Percentiles rank a stretch among this genome's conserved stretches.
Evolutionary conservation across 192 early-diverging fungal genomes (phyloP).

Genomic region (Chytriomyces confervae): DNA sequence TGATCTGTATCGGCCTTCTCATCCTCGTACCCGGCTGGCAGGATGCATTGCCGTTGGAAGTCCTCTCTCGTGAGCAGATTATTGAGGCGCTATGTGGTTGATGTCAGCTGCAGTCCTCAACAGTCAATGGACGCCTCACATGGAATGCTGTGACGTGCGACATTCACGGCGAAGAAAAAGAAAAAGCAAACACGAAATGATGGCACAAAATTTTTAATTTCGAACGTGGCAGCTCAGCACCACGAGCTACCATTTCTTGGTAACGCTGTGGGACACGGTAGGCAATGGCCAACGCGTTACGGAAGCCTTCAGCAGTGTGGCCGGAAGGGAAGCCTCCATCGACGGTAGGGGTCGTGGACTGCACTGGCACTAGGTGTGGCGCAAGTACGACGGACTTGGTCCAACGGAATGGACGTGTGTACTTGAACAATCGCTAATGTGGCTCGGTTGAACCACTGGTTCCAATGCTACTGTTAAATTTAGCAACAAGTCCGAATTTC

Average conservation of each 20-base stretch:
- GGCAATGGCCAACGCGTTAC: constrained; percentile 25
- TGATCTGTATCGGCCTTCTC: no score
- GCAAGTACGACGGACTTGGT: constrained; percentile 9
- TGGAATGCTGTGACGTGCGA: no score
- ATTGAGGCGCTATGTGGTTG: no score
- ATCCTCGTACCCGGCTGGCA: no score
- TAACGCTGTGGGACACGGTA: constrained; percentile 38
- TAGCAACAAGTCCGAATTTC: constrained; percentile 10
- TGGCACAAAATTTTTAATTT: no score
- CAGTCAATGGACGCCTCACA: no score
- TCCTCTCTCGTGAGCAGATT: no score
- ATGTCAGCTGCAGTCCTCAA: no score
- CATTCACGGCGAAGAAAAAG: no score
- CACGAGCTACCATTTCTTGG: constrained; percentile 32
- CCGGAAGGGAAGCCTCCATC: constrained; percentile 35
- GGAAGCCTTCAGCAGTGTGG: constrained; percentile 34
- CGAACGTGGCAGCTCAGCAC: constrained; percentile 31
- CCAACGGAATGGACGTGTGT: constrained; percentile 42
- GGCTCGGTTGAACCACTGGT: constrained; percentile 33
- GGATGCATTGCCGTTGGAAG: no score
- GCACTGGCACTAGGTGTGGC: constrained; percentile 12
- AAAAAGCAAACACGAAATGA: no score
- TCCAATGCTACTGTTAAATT: constrained; percentile 25
- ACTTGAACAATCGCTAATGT: constrained; percentile 37
- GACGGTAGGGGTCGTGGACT: constrained; percentile 30